Conservation (phyloP, 768 basidiomycete species). For the Calocera cornea region DNA sequence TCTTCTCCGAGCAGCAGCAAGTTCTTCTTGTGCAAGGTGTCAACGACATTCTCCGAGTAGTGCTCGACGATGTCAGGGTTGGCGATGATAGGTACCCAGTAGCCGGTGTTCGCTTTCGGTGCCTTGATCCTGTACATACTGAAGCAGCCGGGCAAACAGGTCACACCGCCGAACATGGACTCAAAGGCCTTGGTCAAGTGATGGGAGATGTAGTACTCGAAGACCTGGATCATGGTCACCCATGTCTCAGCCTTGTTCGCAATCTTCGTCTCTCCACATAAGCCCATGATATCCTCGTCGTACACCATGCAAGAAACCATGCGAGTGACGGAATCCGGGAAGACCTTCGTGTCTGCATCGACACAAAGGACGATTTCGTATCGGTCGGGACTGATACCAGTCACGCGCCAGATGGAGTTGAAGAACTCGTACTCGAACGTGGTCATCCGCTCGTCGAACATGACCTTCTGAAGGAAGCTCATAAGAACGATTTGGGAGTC, state of each 20-base stretch:
- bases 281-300: slow-evolving; percentile 95
- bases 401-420: slow-evolving; percentile 92
- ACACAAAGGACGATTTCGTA: slow-evolving; percentile 94
- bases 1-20: slow-evolving; percentile 93
- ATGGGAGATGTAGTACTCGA: slow-evolving; percentile 99
- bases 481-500: slow-evolving; percentile 97
- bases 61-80: slow-evolving; percentile 98
- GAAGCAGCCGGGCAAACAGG: slow-evolving; percentile 98
- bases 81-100: slow-evolving; percentile 97
- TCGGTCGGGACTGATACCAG: slow-evolving; percentile 88
- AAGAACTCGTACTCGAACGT: slow-evolving; percentile 99
- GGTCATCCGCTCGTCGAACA: slow-evolving; percentile 99
- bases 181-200: slow-evolving; percentile 99
- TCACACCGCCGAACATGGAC: slow-evolving; percentile 98
- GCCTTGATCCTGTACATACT: slow-evolving; percentile 99
- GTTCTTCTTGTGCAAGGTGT: slow-evolving; percentile 99
- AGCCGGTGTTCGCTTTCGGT: slow-evolving; percentile 88
- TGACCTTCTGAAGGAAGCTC: slow-evolving; percentile 96
- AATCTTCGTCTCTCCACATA: slow-evolving; percentile 99
- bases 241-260: slow-evolving; percentile 98
- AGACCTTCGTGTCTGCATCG: slow-evolving; percentile 96
- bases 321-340: slow-evolving; percentile 92
- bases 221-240: slow-evolving; percentile 99
- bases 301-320: slow-evolving; percentile 96
- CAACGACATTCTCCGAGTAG: slow-evolving; percentile 98